Conservation (phyloP, 2,329 filamentous ascomycete species). For the Ophiocordyceps polyrhachis-furcata region DNA sequence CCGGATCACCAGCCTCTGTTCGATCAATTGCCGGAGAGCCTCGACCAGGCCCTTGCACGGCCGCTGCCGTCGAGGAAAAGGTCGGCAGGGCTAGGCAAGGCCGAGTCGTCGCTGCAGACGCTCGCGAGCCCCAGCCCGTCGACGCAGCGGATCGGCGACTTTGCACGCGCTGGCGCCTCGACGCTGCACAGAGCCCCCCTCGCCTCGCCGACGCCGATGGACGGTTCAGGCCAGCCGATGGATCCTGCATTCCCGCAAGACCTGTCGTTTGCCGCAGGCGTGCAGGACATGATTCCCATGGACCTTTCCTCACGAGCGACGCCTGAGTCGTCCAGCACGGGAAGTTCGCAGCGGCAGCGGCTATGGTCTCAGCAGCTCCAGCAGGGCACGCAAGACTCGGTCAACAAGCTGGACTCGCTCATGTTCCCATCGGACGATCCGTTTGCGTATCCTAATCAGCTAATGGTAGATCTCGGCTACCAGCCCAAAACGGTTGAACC, state of each 20-base stretch:
- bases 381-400: conserved; percentile 19
- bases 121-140: conserved; percentile 13
- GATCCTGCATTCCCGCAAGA: conserved; percentile 16
- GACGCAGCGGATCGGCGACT: conserved; percentile 15
- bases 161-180: conserved; percentile 12
- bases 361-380: conserved; percentile 14
- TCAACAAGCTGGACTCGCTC: conserved; percentile 56
- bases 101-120: conserved; percentile 14
- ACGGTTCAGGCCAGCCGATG: conserved; percentile 13
- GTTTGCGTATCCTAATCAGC: conserved; percentile 62
- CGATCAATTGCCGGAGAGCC: conserved; percentile 57
- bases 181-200: conserved; percentile 7
- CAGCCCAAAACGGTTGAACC: conserved; percentile 16
- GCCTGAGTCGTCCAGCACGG: conserved; percentile 23
- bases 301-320: conserved; percentile 25
- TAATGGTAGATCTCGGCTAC: conserved; percentile 41
- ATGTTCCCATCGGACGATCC: conserved; percentile 69
- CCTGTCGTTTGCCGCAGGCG: conserved; percentile 17
- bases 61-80: conserved; percentile 33
- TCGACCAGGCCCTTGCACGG: conserved; percentile 32
- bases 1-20: conserved; percentile 46
- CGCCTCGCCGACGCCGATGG: conserved; percentile 10
- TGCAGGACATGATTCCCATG: conserved; percentile 25
- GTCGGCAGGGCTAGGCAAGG: conserved; percentile 24
- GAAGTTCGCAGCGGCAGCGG: conserved; percentile 18